Percentiles rank a stretch among this genome's conserved stretches.
These are phyloP conservation scores for Eucalyptus erythrocorys DNA, from an alignment of 345 rosid species.

Conservation along the genomic window DNA sequence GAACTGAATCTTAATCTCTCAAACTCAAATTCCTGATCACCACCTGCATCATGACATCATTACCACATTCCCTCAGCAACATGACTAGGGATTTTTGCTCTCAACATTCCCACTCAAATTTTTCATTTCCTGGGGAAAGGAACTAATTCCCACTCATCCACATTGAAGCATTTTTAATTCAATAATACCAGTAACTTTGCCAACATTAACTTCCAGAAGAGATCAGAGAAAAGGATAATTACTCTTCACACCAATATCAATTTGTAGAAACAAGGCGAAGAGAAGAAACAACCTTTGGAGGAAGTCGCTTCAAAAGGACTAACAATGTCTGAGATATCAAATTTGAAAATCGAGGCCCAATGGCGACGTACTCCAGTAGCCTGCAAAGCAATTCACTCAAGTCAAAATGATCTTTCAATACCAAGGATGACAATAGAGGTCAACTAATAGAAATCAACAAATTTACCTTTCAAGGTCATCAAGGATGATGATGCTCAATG, in stretches of 20 bases:
- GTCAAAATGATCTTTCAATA: too few species aligned
- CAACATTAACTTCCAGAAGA: too few species aligned
- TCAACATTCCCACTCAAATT: too few species aligned
- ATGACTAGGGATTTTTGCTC: too few species aligned
- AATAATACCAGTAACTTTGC: too few species aligned
- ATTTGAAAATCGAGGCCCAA: slow-evolving; percentile 96
- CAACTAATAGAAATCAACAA: background rate
- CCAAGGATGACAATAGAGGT: background rate
- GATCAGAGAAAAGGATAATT: too few species aligned
- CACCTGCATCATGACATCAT: background rate
- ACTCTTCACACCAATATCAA: too few species aligned
- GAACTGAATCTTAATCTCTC: too few species aligned
- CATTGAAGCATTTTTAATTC: too few species aligned
- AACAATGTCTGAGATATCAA: slow-evolving; percentile 70
- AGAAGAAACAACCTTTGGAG: slow-evolving; percentile 64
- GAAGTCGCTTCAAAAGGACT: slow-evolving; percentile 83
- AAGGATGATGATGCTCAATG: slow-evolving; percentile 85
- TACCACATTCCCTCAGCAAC: background rate
- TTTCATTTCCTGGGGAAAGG: too few species aligned
- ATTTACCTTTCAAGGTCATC: slow-evolving; percentile 90
- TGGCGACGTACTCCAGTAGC: slow-evolving; percentile 80
- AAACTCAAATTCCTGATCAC: too few species aligned
- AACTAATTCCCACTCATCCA: too few species aligned
- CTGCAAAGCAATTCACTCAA: slow-evolving; percentile 23
- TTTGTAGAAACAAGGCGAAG: background rate